Evolutionary conservation across 495 filamentous ascomycete genomes (phyloP).

Genomic region (Daldinia childiae): DNA sequence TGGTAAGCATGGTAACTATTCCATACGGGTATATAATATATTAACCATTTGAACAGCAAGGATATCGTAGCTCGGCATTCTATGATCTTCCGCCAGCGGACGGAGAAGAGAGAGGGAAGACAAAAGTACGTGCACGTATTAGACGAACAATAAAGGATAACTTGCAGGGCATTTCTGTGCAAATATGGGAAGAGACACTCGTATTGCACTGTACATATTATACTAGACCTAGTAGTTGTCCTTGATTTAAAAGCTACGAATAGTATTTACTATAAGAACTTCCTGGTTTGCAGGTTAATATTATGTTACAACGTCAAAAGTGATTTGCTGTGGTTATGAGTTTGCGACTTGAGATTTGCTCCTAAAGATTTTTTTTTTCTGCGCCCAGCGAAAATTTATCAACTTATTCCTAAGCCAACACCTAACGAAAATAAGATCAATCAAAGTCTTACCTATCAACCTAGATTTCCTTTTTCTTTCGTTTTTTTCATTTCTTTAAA

Average conservation of each 20-base stretch:
- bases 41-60: conserved; percentile 67
- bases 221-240: conserved; percentile 48
- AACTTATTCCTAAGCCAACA: background rate
- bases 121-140: conserved; percentile 95
- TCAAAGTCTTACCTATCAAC: background rate
- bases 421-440: conserved; percentile 7
- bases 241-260: conserved; percentile 37
- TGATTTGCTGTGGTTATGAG: conserved; percentile 15
- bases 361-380: conserved; percentile 20
- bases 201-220: conserved; percentile 57
- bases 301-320: background rate
- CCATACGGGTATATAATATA: background rate
- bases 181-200: conserved; percentile 24
- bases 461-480: background rate
- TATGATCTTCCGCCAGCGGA: conserved; percentile 92
- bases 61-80: conserved; percentile 80
- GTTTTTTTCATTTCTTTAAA: background rate
- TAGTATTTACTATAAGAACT: conserved; percentile 9
- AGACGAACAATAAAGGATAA: conserved; percentile 71
- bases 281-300: background rate
- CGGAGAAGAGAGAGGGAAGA: conserved; percentile 96
- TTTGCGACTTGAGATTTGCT: conserved; percentile 28
- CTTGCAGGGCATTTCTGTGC: conserved; percentile 20
- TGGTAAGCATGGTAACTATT: conserved; percentile 68
- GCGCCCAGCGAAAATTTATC: conserved; percentile 24